Conservation (phyloP, 805 yeast genomes). For the Ogataea methanolica region DNA sequence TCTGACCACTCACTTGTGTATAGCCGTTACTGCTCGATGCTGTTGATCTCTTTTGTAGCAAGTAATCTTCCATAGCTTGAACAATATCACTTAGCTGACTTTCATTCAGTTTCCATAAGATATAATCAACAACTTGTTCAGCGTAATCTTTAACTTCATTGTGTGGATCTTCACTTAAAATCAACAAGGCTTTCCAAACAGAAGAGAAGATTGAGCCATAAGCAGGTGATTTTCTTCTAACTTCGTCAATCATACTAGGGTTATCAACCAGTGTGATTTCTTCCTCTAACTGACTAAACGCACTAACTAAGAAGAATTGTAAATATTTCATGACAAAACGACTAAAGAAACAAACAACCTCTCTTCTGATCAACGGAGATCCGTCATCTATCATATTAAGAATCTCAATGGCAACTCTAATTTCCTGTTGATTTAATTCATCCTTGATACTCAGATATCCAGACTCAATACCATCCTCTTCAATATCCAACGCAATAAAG, state of each 20-base stretch:
- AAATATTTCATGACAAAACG: conserved; percentile 65
- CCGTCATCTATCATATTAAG: conserved; percentile 77
- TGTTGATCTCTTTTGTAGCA: conserved; percentile 43
- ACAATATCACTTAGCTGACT: conserved; percentile 65
- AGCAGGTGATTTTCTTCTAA: conserved; percentile 67
- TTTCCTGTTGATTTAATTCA: conserved; percentile 62
- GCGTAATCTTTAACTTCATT: conserved; percentile 72
- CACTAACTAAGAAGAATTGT: conserved; percentile 78
- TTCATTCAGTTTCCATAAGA: conserved; percentile 58
- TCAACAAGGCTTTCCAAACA: conserved; percentile 79
- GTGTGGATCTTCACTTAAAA: conserved; percentile 84
- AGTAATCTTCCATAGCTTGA: conserved; percentile 57
- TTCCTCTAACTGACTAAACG: conserved; percentile 78
- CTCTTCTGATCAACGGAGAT: conserved; percentile 82
- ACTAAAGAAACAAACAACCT: conserved; percentile 72
- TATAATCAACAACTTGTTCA: conserved; percentile 67
- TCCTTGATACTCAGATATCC: conserved; percentile 16
- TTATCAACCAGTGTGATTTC: conserved; percentile 66
- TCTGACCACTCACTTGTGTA: neutral
- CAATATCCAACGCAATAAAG: conserved; percentile 46
- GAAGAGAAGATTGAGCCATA: conserved; percentile 84
- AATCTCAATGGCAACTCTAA: conserved; percentile 63
- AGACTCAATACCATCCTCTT: conserved; percentile 32
- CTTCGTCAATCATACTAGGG: conserved; percentile 56
- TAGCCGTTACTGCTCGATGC: neutral